Conservation (phyloP, 495 filamentous ascomycete species). For the Daldinia caldariorum region DNA sequence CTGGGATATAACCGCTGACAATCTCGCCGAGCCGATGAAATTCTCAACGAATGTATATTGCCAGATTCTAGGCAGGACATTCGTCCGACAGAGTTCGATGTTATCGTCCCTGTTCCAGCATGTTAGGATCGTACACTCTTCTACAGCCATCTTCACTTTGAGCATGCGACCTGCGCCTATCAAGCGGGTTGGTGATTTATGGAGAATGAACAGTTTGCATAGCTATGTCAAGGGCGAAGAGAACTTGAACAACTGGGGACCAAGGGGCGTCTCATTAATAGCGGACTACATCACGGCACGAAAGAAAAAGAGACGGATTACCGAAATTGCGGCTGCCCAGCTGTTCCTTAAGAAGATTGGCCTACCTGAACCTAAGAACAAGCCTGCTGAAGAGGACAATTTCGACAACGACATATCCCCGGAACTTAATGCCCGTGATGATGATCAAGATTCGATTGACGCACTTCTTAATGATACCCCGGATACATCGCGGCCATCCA, state of each 20-base stretch:
- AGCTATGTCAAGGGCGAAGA: constrained; percentile 97
- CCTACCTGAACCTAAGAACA: constrained; percentile 42
- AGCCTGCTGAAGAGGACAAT: constrained; percentile 43
- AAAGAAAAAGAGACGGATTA: constrained; percentile 73
- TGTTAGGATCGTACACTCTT: constrained; percentile 85
- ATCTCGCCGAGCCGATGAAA: constrained; percentile 80
- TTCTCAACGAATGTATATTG: constrained; percentile 82
- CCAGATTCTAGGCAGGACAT: constrained; percentile 85
- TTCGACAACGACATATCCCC: constrained; percentile 55
- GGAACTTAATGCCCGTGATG: constrained; percentile 35
- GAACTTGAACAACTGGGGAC: constrained; percentile 80
- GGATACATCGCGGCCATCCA: constrained; percentile 50
- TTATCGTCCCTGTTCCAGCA: constrained; percentile 88
- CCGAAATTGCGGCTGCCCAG: constrained; percentile 83
- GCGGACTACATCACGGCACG: constrained; percentile 78
- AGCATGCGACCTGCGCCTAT: constrained; percentile 86
- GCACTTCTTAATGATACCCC: constrained; percentile 59
- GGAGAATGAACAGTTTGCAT: constrained; percentile 94
- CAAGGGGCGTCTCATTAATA: constrained; percentile 87
- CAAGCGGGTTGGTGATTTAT: constrained; percentile 90
- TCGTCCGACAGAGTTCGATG: constrained; percentile 83
- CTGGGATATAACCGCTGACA: constrained; percentile 83
- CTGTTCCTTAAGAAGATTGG: constrained; percentile 68
- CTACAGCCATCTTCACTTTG: constrained; percentile 83
- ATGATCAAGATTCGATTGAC: constrained; percentile 48